Conservation (phyloP, 2,329 filamentous ascomycete genomes). For the Trichoderma simmonsii region DNA sequence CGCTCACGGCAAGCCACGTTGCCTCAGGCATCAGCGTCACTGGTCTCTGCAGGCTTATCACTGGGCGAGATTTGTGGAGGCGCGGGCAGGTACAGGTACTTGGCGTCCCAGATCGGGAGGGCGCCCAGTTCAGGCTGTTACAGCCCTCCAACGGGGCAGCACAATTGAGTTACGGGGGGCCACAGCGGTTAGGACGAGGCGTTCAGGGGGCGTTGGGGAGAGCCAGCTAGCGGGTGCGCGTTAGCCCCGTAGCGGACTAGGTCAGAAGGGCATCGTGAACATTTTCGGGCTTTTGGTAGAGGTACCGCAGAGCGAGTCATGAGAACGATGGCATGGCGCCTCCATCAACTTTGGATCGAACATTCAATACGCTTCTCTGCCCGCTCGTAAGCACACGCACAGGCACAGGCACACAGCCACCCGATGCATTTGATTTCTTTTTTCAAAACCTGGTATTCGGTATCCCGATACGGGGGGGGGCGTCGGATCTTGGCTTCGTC, state of each 20-base stretch:
- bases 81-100: constrained; percentile 1
- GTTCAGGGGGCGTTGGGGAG: constrained; percentile 12
- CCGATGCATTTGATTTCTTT: background rate
- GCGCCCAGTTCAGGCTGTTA: constrained; percentile 4
- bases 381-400: background rate
- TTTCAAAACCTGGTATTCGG: background rate
- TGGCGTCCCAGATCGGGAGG: constrained; percentile 3
- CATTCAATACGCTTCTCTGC: background rate
- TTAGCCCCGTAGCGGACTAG: background rate
- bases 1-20: constrained; percentile 15
- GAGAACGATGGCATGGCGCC: background rate
- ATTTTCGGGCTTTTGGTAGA: background rate
- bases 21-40: constrained; percentile 13
- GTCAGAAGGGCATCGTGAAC: background rate
- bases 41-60: background rate
- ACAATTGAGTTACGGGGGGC: constrained; percentile 13
- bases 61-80: background rate
- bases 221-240: background rate
- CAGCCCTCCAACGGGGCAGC: background rate
- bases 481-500: background rate
- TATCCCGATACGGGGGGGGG: background rate
- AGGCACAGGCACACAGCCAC: background rate
- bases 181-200: constrained; percentile 10
- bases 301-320: background rate
- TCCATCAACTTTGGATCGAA: background rate